Base-by-base conservation (phyloP, 805 yeast genomes). In the Yamadazyma kitorensis region DNA sequence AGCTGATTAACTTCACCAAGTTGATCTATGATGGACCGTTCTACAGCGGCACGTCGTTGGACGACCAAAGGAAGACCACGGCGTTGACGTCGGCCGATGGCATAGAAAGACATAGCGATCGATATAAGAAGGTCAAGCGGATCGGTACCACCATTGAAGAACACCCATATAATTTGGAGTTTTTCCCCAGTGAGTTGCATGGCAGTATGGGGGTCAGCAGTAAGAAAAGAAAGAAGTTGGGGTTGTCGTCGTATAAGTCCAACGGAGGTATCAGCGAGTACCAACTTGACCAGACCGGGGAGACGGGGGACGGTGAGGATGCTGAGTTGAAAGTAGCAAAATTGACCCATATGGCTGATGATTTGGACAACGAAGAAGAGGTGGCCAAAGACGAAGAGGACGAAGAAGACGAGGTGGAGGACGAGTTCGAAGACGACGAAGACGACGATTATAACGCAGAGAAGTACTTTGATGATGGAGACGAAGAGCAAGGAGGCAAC, bases 381-480 rank as follows among this genome's bases (percentile, higher is more conserved):
- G 71, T 66, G 4, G 70, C 66, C 6, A 70, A 59, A 19, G 78
- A 69, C 22, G 64, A 56, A 24, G 61, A 47, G 7, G 65, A 59
- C 13, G 74, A 61, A 8, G 81, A 76, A 21, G 70, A 63, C 14
- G 83, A 76, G n/a, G 60, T 64, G 29, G 86, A 81, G 47, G 87
- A 81, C 41, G 85, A 80, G 41, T 74, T 71, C 44, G 82, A 78
- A 41, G 87, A 80, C 43, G 83, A 81, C 36, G 87, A 82, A 17
- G 88, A 82, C 45, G 86, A 80, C 50, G 87, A 81, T 54, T 82
- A 82, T 49, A 82, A 82, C 48, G 91, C 91, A 6, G 91, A 82
- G 47, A 78, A 77, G 56, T 82, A 82, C 58, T 82, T 82, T 49
- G 88, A 82, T 51, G 82, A 74, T 44, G 83, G 82, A 27, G 86